phyloP scores from a whole-genome alignment of 176 grass and related monocot species.

The Avena atlantica region DNA sequence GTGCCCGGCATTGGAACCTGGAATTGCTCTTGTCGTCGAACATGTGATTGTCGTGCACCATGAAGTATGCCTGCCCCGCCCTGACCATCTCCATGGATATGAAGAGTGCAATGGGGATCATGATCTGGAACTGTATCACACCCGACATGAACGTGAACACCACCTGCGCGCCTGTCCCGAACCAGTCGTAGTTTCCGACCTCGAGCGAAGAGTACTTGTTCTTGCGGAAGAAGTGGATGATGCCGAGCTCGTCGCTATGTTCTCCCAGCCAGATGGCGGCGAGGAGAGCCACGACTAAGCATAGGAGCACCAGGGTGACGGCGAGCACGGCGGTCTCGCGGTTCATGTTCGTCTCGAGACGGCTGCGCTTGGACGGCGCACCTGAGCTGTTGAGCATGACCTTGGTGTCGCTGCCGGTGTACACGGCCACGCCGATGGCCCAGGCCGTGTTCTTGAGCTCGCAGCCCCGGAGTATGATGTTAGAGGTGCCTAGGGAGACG shows the following conservation, averaged over 20 bases:
- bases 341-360: constrained; percentile 80
- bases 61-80: constrained; percentile 84
- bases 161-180: constrained; percentile 65
- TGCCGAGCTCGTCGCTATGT: constrained; percentile 50
- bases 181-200: constrained; percentile 64
- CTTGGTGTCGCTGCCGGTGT: constrained; percentile 93
- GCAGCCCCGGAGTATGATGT: constrained; percentile 84
- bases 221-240: constrained; percentile 72
- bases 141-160: constrained; percentile 78
- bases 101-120: constrained; percentile 88
- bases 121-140: constrained; percentile 86
- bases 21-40: constrained; percentile 59
- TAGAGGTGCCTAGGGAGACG: constrained; percentile 75
- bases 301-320: constrained; percentile 51
- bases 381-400: constrained; percentile 95
- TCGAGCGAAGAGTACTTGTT: constrained; percentile 30
- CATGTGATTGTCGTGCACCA: constrained; percentile 83
- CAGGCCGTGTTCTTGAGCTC: constrained; percentile 92
- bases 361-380: constrained; percentile 91
- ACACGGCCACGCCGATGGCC: constrained; percentile 75
- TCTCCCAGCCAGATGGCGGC: constrained; percentile 72
- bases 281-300: constrained; percentile 60
- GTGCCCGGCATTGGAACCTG: constrained; percentile 87
- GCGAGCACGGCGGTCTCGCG: constrained; percentile 70
- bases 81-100: constrained; percentile 97